Percentiles rank a stretch among this genome's conserved stretches.
Conservation (phyloP, 2,329 filamentous ascomycete genomes). For the Sporothrix phasma region DNA sequence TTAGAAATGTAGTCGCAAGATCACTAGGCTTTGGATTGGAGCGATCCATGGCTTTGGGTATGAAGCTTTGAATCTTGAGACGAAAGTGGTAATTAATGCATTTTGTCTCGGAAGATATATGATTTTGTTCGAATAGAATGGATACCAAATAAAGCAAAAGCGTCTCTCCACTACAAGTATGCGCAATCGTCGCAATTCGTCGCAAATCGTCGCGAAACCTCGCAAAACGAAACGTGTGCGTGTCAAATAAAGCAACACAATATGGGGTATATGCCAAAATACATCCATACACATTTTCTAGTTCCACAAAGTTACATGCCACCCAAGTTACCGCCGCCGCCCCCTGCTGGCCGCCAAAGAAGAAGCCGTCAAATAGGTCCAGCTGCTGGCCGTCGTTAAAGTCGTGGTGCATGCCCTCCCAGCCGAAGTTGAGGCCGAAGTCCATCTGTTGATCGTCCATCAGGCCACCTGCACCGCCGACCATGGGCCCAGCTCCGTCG, state of each 20-base stretch:
- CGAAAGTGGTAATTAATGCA: too few relatives aligned
- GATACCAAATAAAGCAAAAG: too few relatives aligned
- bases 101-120: too few relatives aligned
- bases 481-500: slow-evolving; percentile 18
- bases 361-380: slow-evolving; percentile 63
- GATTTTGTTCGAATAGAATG: too few relatives aligned
- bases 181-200: too few relatives aligned
- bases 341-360: slow-evolving; percentile 50
- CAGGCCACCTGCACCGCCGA: background rate
- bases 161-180: too few relatives aligned
- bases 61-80: too few relatives aligned
- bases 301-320: background rate
- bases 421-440: slow-evolving; percentile 57
- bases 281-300: background rate
- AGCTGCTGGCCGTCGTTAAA: slow-evolving; percentile 50
- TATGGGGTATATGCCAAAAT: background rate
- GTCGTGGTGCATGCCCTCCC: slow-evolving; percentile 53
- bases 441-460: slow-evolving; percentile 43
- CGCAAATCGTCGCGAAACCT: too few relatives aligned
- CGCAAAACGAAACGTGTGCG: background rate
- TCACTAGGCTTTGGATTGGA: too few relatives aligned
- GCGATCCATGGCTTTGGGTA: too few relatives aligned
- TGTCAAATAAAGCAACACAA: background rate
- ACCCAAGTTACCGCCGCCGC: slow-evolving; percentile 6
- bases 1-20: too few relatives aligned